Base-by-base conservation (phyloP, 371 early-diverging fungal genomes). In the Syncephalastrum monosporum region DNA sequence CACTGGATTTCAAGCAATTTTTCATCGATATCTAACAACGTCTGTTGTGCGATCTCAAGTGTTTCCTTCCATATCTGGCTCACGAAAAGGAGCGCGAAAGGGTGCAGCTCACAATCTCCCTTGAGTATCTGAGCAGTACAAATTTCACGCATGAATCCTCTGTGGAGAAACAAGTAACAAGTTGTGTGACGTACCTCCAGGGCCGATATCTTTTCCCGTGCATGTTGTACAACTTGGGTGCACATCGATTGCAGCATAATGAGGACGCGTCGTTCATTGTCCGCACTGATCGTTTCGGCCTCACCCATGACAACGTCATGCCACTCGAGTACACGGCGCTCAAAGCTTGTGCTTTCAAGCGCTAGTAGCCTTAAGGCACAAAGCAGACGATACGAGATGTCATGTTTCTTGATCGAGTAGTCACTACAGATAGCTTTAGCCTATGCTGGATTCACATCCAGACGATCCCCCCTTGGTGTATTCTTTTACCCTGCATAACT, bases 271-370 rank as follows among this genome's bases (percentile, higher is more conserved):
- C 73, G 63, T 56, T 84, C 84, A 55, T 81, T 84, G 38, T 79
- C 77, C 1, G 55, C 53, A 48, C 71, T 79, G 23, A 84, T 81
- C 8, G 61, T 61, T 8, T 84, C 84, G 21, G 70, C 58, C 25
- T 80, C 72, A 3, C 84, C 84, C 70, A 75, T 73, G 1, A 84
- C 68, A 3, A 81, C 75, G 52, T 76, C 77, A 24, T 82, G 80
- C 84, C 84, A 84, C 4, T 75, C 72, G 27, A 72, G 67, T 24
- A 64, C 69, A 50, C 60, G 64, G 49, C 56, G n/a, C 65, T 77
- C 50, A 64, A 71, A 59, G 10, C 76, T 45, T 27, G 68, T 47
- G 27, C 68, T 77, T 49, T 48, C 69, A 24, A 65, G 50, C 24
- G 71, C 76, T 38, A 81, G 43, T 12, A 84, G 50, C 17, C 85